phyloP scores from a whole-genome alignment of 2,329 filamentous ascomycete species.

The Colletotrichum caudatum region DNA sequence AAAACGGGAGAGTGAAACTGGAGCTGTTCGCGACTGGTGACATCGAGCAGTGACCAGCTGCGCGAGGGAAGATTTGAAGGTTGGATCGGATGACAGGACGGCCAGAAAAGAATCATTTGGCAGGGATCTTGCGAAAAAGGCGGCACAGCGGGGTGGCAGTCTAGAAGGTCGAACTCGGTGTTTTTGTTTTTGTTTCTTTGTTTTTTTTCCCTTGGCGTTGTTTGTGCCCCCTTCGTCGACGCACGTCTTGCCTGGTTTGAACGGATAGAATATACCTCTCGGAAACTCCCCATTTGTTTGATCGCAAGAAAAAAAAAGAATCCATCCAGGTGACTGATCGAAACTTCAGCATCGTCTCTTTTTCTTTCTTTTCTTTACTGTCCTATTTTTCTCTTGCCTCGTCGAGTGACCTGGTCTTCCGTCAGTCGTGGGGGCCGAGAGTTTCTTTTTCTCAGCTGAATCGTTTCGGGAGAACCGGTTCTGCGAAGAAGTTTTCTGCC shows the following conservation, averaged over 20 bases:
- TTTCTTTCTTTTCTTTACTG: constrained; percentile 27
- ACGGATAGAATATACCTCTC: constrained; percentile 38
- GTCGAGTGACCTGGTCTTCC: constrained; percentile 13
- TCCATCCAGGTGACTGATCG: not conserved
- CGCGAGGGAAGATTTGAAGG: constrained; percentile 10
- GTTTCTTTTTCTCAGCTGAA: constrained; percentile 30
- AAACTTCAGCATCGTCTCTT: constrained; percentile 3
- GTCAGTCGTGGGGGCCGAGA: constrained; percentile 11
- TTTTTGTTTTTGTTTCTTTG: not conserved
- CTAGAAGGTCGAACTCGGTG: constrained; percentile 2
- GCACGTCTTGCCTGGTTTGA: constrained; percentile 14
- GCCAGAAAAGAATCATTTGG: not conserved
- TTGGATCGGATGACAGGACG: not conserved
- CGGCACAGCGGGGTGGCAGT: constrained; percentile 20
- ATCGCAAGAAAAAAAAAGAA: not conserved
- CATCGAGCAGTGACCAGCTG: constrained; percentile 42
- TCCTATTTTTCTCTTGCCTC: not conserved
- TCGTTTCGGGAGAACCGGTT: constrained; percentile 22
- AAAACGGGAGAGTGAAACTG: constrained; percentile 69
- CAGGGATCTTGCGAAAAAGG: constrained; percentile 36
- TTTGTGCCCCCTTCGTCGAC: not conserved
- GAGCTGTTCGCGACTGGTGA: constrained; percentile 76
- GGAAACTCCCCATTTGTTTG: not conserved
- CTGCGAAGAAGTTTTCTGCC: constrained; percentile 12
- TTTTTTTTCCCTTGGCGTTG: not conserved